These are phyloP conservation scores for Oenanthe javanica DNA, from an alignment of 140 eudicot species.

Conservation along the genomic window DNA sequence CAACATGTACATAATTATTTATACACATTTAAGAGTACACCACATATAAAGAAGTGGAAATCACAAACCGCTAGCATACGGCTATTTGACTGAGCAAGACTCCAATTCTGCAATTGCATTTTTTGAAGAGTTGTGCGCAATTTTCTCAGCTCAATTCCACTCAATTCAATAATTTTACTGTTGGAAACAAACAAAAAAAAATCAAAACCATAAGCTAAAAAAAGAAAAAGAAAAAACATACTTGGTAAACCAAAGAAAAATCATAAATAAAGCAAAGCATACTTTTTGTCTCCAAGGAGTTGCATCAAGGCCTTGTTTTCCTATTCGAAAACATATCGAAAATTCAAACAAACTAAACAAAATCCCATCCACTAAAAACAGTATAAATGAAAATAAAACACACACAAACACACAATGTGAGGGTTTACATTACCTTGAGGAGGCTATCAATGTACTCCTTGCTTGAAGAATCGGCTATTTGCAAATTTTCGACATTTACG, in stretches of 20 bases:
- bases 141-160: slow-evolving; percentile 58
- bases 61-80: slow-evolving; percentile 59
- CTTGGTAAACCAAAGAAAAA: not conserved
- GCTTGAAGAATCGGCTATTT: slow-evolving; percentile 19
- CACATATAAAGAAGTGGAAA: not conserved
- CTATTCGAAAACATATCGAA: slow-evolving; percentile 33
- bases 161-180: slow-evolving; percentile 64
- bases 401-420: not conserved
- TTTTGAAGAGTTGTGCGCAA: slow-evolving; percentile 46
- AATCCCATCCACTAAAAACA: not conserved
- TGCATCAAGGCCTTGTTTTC: slow-evolving; percentile 55
- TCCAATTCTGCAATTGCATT: slow-evolving; percentile 76
- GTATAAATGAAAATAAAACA: not conserved
- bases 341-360: not conserved
- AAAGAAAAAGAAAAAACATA: not conserved
- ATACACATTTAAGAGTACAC: not conserved
- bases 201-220: slow-evolving; percentile 5
- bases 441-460: slow-evolving; percentile 51
- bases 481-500: slow-evolving; percentile 19
- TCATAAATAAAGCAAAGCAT: slow-evolving; percentile 4
- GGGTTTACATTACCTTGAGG: slow-evolving; percentile 31
- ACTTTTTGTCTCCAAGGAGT: slow-evolving; percentile 63
- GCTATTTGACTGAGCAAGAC: slow-evolving; percentile 70
- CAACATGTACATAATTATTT: not conserved
- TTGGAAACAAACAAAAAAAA: not conserved